phyloP scores from a whole-genome alignment of 257 asterid genomes.

The Solanum microdontum region DNA sequence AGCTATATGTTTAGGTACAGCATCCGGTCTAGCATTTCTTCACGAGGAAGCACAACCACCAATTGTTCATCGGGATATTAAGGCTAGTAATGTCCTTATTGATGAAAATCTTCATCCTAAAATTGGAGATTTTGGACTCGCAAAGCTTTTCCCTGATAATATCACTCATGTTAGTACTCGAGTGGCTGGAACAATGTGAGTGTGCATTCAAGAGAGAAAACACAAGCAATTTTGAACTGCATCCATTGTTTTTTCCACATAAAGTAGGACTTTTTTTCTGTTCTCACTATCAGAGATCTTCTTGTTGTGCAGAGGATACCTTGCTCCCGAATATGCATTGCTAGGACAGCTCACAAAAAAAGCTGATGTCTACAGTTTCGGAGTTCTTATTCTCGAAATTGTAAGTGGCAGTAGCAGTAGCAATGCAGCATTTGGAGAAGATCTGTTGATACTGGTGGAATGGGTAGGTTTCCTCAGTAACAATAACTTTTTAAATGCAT shows the following conservation, averaged over 20 bases:
- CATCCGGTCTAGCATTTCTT: conserved; percentile 74
- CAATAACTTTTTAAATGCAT: not conserved
- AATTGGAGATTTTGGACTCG: conserved; percentile 81
- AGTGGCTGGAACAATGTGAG: conserved; percentile 93
- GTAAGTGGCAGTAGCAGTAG: conserved; percentile 67
- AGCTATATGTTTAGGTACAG: conserved; percentile 60
- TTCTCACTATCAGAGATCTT: not conserved
- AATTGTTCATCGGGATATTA: conserved; percentile 84
- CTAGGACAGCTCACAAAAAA: conserved; percentile 68
- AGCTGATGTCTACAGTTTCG: conserved; percentile 76
- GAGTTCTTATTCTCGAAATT: conserved; percentile 73
- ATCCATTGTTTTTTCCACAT: not conserved
- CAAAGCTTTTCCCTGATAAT: conserved; percentile 81
- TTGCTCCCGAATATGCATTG: conserved; percentile 75
- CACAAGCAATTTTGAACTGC: not conserved
- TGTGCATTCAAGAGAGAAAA: not conserved
- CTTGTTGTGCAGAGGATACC: conserved; percentile 48
- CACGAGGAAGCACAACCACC: conserved; percentile 65
- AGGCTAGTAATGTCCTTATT: conserved; percentile 83
- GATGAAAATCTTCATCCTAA: conserved; percentile 53
- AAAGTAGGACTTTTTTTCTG: not conserved
- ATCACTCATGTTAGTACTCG: conserved; percentile 84
- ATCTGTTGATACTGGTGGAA: conserved; percentile 46
- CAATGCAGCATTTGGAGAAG: conserved; percentile 53
- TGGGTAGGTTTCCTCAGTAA: conserved; percentile 38